Base-by-base conservation (phyloP, 371 early-diverging fungal species). In the Lichtheimia corymbifera region DNA sequence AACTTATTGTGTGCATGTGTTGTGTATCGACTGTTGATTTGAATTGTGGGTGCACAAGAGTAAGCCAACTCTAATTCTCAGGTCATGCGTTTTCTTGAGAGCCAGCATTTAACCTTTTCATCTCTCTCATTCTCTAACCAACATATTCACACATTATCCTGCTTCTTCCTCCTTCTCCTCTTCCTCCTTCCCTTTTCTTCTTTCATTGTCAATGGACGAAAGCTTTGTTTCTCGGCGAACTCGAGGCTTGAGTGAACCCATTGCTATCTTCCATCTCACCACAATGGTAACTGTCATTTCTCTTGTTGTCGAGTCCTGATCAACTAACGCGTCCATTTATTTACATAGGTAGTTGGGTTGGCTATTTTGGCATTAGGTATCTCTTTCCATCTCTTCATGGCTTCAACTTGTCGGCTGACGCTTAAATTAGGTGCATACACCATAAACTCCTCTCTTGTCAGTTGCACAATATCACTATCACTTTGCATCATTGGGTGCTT, bases 161-260 rank as follows among this genome's bases (percentile, higher is more conserved):
- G 9, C 40, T 40, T 40, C 27, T 49, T 52, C 54, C 24, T 57
- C 45, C 14, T 60, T 61, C 30, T 52, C 54, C 24, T 57, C 40
- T 14, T 60, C 60, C 51, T 63, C 51, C 57, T 49, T 62, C 20
- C 50, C 51, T 57, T 44, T 59, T 49, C 27, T 25, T 63, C 15
- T 54, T 54, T 56, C 13, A 47, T 62, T 57, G 43, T 27, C 35
- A 56, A 71, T 69, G 67, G 70, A 66, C 25, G 62, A 62, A 44
- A 62, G 68, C 45, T 50, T 61, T 47, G 61, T 66, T 58, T 64
- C 71, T 42, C 65, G 64, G 52, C 55, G 68, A 47, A 63, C 70
- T 11, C 64, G 61, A 61, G 62, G 63, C 9, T 64, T 75, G 57
- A 70, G 72, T 55, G 70, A 72, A 64, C 52, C 68, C 50, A 63